phyloP scores from a whole-genome alignment of 805 yeast genomes.

The Candida patagonica region DNA sequence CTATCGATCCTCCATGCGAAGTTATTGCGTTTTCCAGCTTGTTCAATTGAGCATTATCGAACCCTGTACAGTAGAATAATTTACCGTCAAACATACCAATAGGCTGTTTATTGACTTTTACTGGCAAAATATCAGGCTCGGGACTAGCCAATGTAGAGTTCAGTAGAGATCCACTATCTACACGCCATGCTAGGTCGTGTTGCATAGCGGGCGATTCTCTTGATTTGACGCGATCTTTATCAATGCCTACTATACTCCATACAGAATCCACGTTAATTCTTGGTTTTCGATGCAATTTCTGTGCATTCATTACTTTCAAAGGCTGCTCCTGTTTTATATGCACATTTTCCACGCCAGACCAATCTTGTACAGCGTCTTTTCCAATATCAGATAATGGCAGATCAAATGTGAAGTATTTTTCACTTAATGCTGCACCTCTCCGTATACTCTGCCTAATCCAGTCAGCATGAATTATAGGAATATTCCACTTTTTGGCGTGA shows the following conservation, averaged over 20 bases:
- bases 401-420: conserved; percentile 27
- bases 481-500: conserved; percentile 32
- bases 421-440: conserved; percentile 34
- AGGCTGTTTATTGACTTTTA: not conserved
- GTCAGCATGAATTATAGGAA: conserved; percentile 34
- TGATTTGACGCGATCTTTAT: conserved; percentile 1
- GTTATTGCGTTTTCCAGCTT: conserved; percentile 35
- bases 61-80: conserved; percentile 37
- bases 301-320: not conserved
- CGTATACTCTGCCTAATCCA: conserved; percentile 37
- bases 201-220: not conserved
- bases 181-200: conserved; percentile 5
- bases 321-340: not conserved
- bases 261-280: not conserved
- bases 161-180: not conserved
- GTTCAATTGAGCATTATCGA: conserved; percentile 29
- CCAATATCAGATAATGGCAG: conserved; percentile 27
- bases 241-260: conserved; percentile 12
- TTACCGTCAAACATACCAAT: conserved; percentile 33
- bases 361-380: conserved; percentile 21
- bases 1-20: conserved; percentile 37
- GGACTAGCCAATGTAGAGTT: not conserved
- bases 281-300: not conserved
- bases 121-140: not conserved
- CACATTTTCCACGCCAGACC: conserved; percentile 1